phyloP scores from a whole-genome alignment of 75 land plant species.

The Pinus taeda region DNA sequence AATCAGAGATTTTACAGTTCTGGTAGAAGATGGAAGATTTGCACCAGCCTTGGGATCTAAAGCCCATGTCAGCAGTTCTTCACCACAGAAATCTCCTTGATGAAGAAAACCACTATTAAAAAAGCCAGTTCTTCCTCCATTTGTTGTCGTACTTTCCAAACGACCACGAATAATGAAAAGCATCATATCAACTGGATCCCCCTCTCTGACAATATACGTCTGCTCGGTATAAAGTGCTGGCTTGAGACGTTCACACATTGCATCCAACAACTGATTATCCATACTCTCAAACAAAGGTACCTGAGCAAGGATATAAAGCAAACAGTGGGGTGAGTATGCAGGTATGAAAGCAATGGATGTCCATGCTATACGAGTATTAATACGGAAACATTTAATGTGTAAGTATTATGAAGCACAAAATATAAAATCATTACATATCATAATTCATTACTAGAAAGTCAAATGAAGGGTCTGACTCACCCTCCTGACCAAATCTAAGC shows the following conservation, averaged over 20 bases:
- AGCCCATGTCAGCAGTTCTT: constrained; percentile 80
- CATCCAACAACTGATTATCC: constrained; percentile 84
- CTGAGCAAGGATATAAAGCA: constrained; percentile 17
- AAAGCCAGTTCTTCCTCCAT: constrained; percentile 77
- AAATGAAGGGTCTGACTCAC: constrained; percentile 30
- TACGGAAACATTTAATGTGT: too few species aligned
- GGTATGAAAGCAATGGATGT: neutral
- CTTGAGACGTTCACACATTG: constrained; percentile 76
- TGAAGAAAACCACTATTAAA: constrained; percentile 41
- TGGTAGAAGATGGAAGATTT: constrained; percentile 69
- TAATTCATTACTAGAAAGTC: neutral
- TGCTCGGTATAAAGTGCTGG: constrained; percentile 60
- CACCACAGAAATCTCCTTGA: constrained; percentile 79
- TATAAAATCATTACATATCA: too few species aligned
- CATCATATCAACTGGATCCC: constrained; percentile 84
- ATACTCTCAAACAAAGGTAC: constrained; percentile 74
- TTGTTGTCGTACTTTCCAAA: constrained; percentile 70
- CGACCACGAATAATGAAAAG: constrained; percentile 72
- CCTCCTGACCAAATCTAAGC: constrained; percentile 64
- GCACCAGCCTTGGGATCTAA: constrained; percentile 48
- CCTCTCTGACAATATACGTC: constrained; percentile 67
- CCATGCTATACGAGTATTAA: neutral
- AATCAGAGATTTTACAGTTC: constrained; percentile 58
- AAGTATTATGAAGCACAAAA: too few species aligned
- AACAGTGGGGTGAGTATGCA: constrained; percentile 1